phyloP scores from a whole-genome alignment of 176 grass and related monocot genomes.

The Triticum aestivum region DNA sequence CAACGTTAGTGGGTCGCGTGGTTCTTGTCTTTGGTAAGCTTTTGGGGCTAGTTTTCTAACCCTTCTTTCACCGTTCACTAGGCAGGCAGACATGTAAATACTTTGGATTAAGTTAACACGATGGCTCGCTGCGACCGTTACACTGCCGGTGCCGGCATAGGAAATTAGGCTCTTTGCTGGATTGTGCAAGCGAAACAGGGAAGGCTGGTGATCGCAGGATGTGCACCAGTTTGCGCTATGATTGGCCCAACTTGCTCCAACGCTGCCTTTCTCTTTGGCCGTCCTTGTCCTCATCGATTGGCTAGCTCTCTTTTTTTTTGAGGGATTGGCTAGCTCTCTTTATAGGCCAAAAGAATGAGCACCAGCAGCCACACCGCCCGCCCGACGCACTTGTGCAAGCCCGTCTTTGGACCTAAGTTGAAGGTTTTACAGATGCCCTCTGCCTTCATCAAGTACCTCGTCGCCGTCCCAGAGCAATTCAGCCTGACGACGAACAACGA shows the following conservation, averaged over 20 bases:
- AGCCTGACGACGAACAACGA: no score
- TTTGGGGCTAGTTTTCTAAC: not conserved
- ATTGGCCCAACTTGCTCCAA: conserved; percentile 23
- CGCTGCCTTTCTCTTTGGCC: not conserved
- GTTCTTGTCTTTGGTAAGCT: conserved; percentile 41
- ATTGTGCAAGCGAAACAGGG: not conserved
- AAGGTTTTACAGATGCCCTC: no score
- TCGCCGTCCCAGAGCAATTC: no score
- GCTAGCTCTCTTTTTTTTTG: not conserved
- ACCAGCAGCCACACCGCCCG: not conserved
- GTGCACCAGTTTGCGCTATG: not conserved
- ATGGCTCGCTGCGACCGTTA: not conserved
- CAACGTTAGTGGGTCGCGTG: not conserved
- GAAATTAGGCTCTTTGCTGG: not conserved
- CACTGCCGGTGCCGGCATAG: not conserved
- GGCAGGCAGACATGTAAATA: not conserved
- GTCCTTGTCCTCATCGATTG: not conserved
- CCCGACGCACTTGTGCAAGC: no score
- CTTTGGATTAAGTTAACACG: conserved; percentile 30
- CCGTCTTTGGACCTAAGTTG: no score
- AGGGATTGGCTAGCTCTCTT: not conserved
- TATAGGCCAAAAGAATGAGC: conserved; percentile 22
- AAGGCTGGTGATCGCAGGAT: conserved; percentile 5
- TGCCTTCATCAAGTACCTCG: no score
- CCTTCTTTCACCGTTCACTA: conserved; percentile 30